Evolutionary conservation across 2,329 filamentous ascomycete species (phyloP).

Genomic region (Pseudonectria buxi): DNA sequence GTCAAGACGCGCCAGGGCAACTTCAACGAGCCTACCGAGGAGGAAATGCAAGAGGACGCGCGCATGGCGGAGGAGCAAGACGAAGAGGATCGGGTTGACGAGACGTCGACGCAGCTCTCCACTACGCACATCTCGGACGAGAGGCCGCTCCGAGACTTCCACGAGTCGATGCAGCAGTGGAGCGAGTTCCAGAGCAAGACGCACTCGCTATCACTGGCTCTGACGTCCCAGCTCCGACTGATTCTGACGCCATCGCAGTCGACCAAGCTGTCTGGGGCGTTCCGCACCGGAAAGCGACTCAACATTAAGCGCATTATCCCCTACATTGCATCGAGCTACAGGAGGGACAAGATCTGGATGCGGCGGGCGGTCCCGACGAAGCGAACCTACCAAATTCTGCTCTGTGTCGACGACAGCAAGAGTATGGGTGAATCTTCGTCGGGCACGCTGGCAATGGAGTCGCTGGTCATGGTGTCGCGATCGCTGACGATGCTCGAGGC

Average conservation of each 20-base stretch:
- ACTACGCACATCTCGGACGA: slow-evolving; percentile 61
- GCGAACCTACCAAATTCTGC: slow-evolving; percentile 91
- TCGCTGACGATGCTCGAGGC: slow-evolving; percentile 88
- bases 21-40: slow-evolving; percentile 44
- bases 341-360: slow-evolving; percentile 99
- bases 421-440: slow-evolving; percentile 81
- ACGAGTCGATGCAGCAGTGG: slow-evolving; percentile 69
- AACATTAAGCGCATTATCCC: slow-evolving; percentile 99
- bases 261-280: slow-evolving; percentile 93
- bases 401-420: slow-evolving; percentile 92
- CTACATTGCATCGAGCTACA: slow-evolving; percentile 96
- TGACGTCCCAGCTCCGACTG: slow-evolving; percentile 91
- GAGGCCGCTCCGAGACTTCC: slow-evolving; percentile 40
- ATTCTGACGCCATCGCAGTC: slow-evolving; percentile 92
- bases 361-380: slow-evolving; percentile 85
- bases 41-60: slow-evolving; percentile 35
- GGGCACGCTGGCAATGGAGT: slow-evolving; percentile 81
- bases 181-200: slow-evolving; percentile 76
- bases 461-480: slow-evolving; percentile 82
- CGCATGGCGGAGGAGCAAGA: slow-evolving; percentile 42
- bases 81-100: slow-evolving; percentile 41
- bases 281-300: slow-evolving; percentile 93
- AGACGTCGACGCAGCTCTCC: slow-evolving; percentile 58
- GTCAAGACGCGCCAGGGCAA: slow-evolving; percentile 55
- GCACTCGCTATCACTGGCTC: slow-evolving; percentile 74